Conservation (phyloP, 192 early-diverging fungal genomes). For the Kappamyces sp. region DNA sequence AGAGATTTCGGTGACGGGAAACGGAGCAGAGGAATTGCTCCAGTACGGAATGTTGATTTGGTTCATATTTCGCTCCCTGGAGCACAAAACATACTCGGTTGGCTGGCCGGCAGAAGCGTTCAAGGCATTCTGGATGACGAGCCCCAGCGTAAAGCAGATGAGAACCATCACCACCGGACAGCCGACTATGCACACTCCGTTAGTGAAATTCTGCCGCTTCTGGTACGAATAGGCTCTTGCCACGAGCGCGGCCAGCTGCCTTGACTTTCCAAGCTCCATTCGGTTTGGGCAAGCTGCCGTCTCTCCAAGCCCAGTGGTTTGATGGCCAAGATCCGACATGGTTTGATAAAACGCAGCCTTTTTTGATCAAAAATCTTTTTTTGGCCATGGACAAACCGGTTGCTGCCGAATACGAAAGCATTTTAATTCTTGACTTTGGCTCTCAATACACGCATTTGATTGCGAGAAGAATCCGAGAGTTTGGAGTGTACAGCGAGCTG, state of each 20-base stretch:
- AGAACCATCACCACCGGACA: slow-evolving; percentile 59
- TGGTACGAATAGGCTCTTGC: slow-evolving; percentile 64
- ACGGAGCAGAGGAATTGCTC: slow-evolving; percentile 23
- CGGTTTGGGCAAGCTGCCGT: too few species aligned
- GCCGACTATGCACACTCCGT: slow-evolving; percentile 61
- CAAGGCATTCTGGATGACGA: neutral
- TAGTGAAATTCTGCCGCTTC: slow-evolving; percentile 63
- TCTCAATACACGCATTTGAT: slow-evolving; percentile 98
- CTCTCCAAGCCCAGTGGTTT: too few species aligned
- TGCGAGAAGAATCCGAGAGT: slow-evolving; percentile 88
- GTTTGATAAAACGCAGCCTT: too few species aligned
- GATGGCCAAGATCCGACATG: too few species aligned
- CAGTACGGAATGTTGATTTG: slow-evolving; percentile 34
- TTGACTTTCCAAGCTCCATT: neutral
- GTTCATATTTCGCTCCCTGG: slow-evolving; percentile 36
- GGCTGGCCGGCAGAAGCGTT: slow-evolving; percentile 9
- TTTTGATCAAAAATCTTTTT: slow-evolving; percentile 5
- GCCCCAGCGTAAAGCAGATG: slow-evolving; percentile 4
- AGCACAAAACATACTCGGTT: slow-evolving; percentile 27
- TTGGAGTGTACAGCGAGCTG: slow-evolving; percentile 98
- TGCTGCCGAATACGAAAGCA: slow-evolving; percentile 83
- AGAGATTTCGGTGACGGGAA: slow-evolving; percentile 28
- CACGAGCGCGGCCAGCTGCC: slow-evolving; percentile 23
- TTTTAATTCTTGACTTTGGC: slow-evolving; percentile 98
- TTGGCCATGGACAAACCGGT: slow-evolving; percentile 27